phyloP scores from a whole-genome alignment of 2,329 filamentous ascomycete genomes.

The Aureobasidium sp. region DNA sequence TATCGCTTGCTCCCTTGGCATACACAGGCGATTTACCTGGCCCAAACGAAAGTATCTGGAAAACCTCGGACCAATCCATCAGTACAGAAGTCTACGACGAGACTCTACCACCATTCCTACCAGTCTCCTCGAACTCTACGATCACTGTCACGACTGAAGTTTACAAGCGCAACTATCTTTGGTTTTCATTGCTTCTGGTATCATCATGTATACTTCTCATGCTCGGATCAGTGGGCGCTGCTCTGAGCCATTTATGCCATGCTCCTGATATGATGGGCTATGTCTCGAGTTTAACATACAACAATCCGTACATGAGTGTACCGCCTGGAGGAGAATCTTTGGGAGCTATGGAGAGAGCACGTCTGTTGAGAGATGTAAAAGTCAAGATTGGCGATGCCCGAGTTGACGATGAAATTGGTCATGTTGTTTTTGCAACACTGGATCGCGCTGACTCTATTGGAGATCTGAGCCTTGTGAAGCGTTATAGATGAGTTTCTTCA shows the following conservation, averaged over 20 bases:
- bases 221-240: constrained; percentile 16
- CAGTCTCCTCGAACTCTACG: constrained; percentile 5
- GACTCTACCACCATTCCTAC: neutral
- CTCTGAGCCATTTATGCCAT: constrained; percentile 23
- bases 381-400: constrained; percentile 26
- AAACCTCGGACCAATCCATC: neutral
- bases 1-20: constrained; percentile 19
- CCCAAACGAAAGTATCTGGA: neutral
- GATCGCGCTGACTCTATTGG: neutral
- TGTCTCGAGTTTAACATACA: constrained; percentile 30
- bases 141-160: constrained; percentile 16
- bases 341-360: constrained; percentile 27
- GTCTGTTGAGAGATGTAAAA: constrained; percentile 24
- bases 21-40: constrained; percentile 20
- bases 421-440: constrained; percentile 25
- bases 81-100: neutral
- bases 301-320: constrained; percentile 25
- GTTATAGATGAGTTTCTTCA: neutral
- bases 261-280: constrained; percentile 29
- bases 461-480: neutral
- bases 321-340: constrained; percentile 24
- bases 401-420: constrained; percentile 23
- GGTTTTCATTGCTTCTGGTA: constrained; percentile 22
- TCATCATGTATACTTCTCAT: constrained; percentile 19
- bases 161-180: constrained; percentile 18